Evolutionary conservation across 2,329 filamentous ascomycete genomes (phyloP).

Genomic region (Colletotrichum higginsianum): DNA sequence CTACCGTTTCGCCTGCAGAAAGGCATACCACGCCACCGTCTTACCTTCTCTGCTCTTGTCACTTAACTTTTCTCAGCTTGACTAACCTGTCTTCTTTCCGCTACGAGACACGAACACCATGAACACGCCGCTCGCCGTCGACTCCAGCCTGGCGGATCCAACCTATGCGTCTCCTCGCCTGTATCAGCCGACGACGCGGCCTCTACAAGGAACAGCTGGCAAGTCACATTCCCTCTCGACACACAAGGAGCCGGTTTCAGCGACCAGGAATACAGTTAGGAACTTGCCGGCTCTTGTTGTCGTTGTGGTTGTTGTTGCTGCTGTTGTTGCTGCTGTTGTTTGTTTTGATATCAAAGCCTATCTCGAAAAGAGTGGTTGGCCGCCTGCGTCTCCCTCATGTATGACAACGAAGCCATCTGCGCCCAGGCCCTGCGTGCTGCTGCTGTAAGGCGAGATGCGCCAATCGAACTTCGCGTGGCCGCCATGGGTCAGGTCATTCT

Average conservation of each 20-base stretch:
- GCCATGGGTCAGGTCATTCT: conserved; percentile 36
- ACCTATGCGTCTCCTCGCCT: conserved; percentile 3
- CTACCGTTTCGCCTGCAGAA: conserved; percentile 25
- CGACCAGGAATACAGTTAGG: conserved; percentile 15
- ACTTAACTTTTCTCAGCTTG: neutral
- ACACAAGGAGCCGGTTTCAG: conserved; percentile 20
- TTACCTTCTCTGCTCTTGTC: neutral
- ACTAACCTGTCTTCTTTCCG: neutral
- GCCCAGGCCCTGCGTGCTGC: conserved; percentile 30
- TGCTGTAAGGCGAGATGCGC: conserved; percentile 39
- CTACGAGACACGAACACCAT: neutral
- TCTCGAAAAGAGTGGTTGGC: conserved; percentile 22
- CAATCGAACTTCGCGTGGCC: conserved; percentile 38
- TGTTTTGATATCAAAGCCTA: conserved; percentile 27
- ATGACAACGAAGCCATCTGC: conserved; percentile 41
- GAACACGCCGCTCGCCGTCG: conserved; percentile 23
- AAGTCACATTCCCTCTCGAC: neutral
- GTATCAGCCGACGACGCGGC: conserved; percentile 17
- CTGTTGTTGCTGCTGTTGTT: no score
- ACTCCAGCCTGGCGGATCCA: conserved; percentile 28
- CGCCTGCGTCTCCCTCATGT: conserved; percentile 31
- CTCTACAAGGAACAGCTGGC: neutral
- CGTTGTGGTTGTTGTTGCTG: no score
- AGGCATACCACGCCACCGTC: conserved; percentile 27
- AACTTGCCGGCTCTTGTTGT: conserved; percentile 5